Base-by-base conservation (phyloP, 371 early-diverging fungal genomes). In the Mucor saturninus region DNA sequence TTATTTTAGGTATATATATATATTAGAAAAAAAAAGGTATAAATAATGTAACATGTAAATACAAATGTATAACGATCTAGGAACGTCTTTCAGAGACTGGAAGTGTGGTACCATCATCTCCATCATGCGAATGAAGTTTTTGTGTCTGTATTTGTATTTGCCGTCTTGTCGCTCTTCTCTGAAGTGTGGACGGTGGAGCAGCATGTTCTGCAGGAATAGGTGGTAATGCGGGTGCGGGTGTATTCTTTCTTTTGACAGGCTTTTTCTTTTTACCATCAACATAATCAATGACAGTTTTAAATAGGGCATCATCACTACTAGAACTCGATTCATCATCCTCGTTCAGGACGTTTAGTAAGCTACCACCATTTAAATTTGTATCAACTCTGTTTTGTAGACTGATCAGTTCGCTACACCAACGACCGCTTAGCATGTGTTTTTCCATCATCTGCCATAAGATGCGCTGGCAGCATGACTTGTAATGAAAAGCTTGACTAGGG, bases 371-470 rank as follows among this genome's bases (percentile, higher is more conserved):
- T 9, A 15, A 45, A 32, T 42, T 60, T 7, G 54, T 45, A 35
- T 35, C 35, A 8, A 46, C 2, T 42, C 63, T 38, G 40, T 35
- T 62, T 32, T 62, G 63, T 35, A 56, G 42, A 0, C 50, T 28
- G 1, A 55, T 15, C 5, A 62, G 14, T 50, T 62, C 63, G 32
- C 63, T 62, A 31, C 51, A 62, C 58, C 59, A 68, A 0, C 65
- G 60, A 5, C 65, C 65, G 49, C 57, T 32, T 2, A 50, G 45
- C 28, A 40, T 53, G 32, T 69, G 69, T 29, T 53, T 56, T 42
- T 64, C 57, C 57, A 69, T 56, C 65, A 69, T 69, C 26, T 69
- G 60, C 65, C 65, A 61, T 26, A 69, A 31, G 26, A 64, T 69
- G 2, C 64, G 37, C 10, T 64, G 64, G 13, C 61, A 60, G n/a